Evolutionary conservation across 371 early-diverging fungal genomes (phyloP).

Genomic region (Mortierella sp.): DNA sequence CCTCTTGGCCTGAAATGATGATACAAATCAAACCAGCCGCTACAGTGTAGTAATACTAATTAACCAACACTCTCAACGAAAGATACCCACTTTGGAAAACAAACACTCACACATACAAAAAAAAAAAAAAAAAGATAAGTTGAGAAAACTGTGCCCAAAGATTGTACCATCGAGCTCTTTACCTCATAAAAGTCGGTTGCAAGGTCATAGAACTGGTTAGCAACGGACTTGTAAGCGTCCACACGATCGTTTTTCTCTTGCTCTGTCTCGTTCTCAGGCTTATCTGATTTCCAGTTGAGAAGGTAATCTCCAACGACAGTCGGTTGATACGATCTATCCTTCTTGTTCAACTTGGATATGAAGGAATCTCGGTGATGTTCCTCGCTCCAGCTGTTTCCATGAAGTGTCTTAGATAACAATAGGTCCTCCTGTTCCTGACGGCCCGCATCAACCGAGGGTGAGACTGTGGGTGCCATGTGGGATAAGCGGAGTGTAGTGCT

Average conservation of each 20-base stretch:
- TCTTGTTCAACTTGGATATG: constrained; percentile 60
- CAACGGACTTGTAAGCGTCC: constrained; percentile 69
- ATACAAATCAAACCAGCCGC: no score
- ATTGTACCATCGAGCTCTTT: no score
- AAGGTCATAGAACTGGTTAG: constrained; percentile 83
- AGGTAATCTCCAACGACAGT: constrained; percentile 64
- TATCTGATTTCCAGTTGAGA: constrained; percentile 61
- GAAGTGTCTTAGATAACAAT: not conserved
- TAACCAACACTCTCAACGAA: no score
- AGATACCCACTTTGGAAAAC: no score
- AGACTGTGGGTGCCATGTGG: no score
- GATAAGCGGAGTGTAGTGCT: no score
- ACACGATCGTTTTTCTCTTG: constrained; percentile 63
- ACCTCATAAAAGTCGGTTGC: constrained; percentile 84
- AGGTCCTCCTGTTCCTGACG: constrained; percentile 6
- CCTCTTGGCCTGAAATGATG: no score
- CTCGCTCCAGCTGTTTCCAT: constrained; percentile 6
- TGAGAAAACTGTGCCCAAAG: constrained; percentile 7
- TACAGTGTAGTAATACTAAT: no score
- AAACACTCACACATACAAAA: constrained; percentile 8
- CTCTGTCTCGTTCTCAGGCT: constrained; percentile 55
- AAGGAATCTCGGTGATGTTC: constrained; percentile 45
- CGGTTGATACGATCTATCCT: constrained; percentile 62
- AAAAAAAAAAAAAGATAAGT: not conserved
- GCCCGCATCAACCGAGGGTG: no score